phyloP scores from a whole-genome alignment of 2,329 filamentous ascomycete genomes.

The Cladosporium sp. region DNA sequence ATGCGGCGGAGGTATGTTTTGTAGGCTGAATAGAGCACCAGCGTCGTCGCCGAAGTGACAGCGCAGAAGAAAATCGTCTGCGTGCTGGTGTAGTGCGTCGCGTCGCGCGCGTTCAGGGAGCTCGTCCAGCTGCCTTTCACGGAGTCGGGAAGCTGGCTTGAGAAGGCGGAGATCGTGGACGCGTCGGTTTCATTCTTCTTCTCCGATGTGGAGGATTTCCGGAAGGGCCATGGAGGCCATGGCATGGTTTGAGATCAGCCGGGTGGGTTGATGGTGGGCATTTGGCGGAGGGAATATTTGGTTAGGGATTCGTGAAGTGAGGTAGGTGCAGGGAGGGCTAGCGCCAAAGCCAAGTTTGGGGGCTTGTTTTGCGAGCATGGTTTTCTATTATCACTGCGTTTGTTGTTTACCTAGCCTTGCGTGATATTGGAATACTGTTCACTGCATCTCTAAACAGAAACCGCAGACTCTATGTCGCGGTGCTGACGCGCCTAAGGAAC shows the following conservation, averaged over 20 bases:
- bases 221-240: constrained; percentile 10
- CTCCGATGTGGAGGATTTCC: not conserved
- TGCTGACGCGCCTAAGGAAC: too few relatives aligned
- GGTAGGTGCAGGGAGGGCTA: not conserved
- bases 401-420: too few relatives aligned
- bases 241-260: constrained; percentile 2
- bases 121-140: constrained; percentile 7
- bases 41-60: constrained; percentile 52
- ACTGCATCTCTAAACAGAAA: too few relatives aligned
- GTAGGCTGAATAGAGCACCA: constrained; percentile 59
- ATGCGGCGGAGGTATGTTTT: constrained; percentile 74
- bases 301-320: not conserved
- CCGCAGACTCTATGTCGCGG: too few relatives aligned
- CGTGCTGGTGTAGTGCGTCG: constrained; percentile 13
- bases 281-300: not conserved
- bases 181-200: not conserved
- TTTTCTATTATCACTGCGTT: too few relatives aligned
- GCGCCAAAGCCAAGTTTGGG: not conserved
- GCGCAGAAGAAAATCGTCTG: constrained; percentile 33
- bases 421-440: too few relatives aligned
- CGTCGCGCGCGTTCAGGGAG: constrained; percentile 10
- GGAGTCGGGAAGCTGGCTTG: not conserved
- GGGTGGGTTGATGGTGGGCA: not conserved
- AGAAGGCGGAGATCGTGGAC: not conserved
- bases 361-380: too few relatives aligned